Percentiles rank a stretch among this genome's conserved stretches.
Evolutionary conservation across 129 eudicot species (phyloP).

Genomic region (Flaveria brownii): DNA sequence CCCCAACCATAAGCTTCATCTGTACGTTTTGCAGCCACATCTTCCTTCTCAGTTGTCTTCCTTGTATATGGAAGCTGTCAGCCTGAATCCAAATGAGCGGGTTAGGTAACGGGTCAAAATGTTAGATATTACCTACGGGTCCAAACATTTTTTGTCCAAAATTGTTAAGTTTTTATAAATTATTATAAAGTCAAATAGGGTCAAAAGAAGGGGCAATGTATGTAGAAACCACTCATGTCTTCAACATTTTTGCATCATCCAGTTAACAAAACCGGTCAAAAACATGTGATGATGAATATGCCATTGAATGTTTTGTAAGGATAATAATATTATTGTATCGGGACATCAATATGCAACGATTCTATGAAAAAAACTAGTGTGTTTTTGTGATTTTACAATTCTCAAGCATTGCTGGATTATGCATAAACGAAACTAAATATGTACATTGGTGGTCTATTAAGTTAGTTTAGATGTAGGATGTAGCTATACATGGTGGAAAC

Average conservation of each 20-base stretch:
- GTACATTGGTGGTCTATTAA: background rate
- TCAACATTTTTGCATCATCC: background rate
- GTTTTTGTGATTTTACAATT: background rate
- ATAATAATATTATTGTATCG: background rate
- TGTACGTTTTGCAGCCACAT: conserved; percentile 83
- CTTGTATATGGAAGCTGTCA: conserved; percentile 75
- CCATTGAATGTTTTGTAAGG: background rate
- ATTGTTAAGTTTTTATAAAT: background rate
- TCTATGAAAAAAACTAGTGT: background rate
- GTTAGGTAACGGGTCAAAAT: background rate
- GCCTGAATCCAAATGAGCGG: conserved; percentile 43
- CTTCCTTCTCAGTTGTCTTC: conserved; percentile 59
- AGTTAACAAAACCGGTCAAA: background rate
- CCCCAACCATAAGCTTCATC: conserved; percentile 65
- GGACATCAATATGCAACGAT: background rate
- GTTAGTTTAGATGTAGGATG: background rate
- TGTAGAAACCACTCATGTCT: background rate
- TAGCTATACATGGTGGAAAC: background rate
- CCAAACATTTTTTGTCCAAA: background rate
- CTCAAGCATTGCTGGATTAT: background rate
- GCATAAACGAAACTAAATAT: background rate
- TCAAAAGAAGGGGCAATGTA: background rate
- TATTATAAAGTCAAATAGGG: background rate
- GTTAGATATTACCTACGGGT: background rate
- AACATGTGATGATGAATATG: background rate